phyloP scores from a whole-genome alignment of 345 rosid species.

The Syzygium jambos region DNA sequence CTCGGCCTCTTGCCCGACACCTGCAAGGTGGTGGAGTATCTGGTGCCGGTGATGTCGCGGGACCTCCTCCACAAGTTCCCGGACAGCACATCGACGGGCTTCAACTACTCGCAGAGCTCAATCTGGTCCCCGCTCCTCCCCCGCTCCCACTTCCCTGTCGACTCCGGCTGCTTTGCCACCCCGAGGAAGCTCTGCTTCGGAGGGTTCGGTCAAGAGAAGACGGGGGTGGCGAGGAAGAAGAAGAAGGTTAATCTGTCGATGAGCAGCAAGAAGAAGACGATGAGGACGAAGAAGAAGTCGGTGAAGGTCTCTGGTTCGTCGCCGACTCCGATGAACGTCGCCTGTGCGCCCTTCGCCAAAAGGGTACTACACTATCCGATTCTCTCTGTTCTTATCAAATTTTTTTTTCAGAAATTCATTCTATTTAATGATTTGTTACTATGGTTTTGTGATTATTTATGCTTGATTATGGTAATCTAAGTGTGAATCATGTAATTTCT shows the following conservation, averaged over 20 bases:
- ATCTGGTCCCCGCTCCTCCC: constrained; percentile 88
- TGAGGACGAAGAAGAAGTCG: not conserved
- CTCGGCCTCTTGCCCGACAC: constrained; percentile 24
- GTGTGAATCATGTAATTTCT: not conserved
- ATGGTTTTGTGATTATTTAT: not conserved
- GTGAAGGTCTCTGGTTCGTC: constrained; percentile 16
- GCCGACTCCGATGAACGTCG: constrained; percentile 23
- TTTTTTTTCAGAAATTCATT: not conserved
- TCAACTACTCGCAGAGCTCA: constrained; percentile 76
- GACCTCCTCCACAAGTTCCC: constrained; percentile 85
- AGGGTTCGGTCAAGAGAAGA: constrained; percentile 13
- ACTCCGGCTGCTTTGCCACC: constrained; percentile 22
- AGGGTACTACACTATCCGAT: constrained; percentile 22
- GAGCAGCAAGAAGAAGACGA: not conserved
- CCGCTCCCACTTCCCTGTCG: constrained; percentile 33
- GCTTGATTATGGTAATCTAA: not conserved
- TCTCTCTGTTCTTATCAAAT: not conserved
- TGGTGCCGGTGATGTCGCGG: constrained; percentile 56
- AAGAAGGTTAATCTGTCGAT: not conserved
- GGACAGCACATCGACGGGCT: constrained; percentile 62
- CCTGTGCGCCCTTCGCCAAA: constrained; percentile 37
- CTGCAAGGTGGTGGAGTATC: constrained; percentile 64
- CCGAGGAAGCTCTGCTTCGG: constrained; percentile 21
- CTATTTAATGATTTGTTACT: not conserved
- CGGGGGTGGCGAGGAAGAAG: constrained; percentile 5